Percentiles rank a stretch among this genome's conserved stretches.
Conservation (phyloP, 495 filamentous ascomycete genomes). For the Penicillium dipodomyicola region DNA sequence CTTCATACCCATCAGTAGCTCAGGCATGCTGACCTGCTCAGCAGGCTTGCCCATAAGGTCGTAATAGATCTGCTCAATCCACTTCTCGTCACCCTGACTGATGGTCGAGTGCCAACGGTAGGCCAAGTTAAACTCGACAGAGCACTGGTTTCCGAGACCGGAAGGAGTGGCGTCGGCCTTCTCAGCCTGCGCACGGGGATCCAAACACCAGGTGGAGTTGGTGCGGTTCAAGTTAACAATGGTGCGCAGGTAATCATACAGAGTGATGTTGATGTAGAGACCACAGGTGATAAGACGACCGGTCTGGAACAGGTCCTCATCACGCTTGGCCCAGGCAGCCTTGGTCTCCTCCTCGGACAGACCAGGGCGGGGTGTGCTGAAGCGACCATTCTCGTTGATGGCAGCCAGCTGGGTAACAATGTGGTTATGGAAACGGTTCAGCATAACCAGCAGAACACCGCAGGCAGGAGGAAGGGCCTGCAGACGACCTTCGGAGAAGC, state of each 20-base stretch:
- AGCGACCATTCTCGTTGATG: slow-evolving; percentile 72
- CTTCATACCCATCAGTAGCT: slow-evolving; percentile 53
- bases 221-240: slow-evolving; percentile 79
- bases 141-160: slow-evolving; percentile 69
- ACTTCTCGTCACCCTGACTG: slow-evolving; percentile 61
- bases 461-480: slow-evolving; percentile 57
- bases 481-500: slow-evolving; percentile 55
- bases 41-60: slow-evolving; percentile 56
- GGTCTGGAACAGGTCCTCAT: slow-evolving; percentile 83
- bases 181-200: slow-evolving; percentile 47
- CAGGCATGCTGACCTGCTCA: slow-evolving; percentile 47
- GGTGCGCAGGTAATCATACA: slow-evolving; percentile 80
- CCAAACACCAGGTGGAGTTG: slow-evolving; percentile 74
- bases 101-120: slow-evolving; percentile 71
- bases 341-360: slow-evolving; percentile 49
- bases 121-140: slow-evolving; percentile 69
- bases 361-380: slow-evolving; percentile 54
- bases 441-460: slow-evolving; percentile 56
- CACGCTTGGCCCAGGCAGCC: slow-evolving; percentile 68
- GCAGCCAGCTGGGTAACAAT: slow-evolving; percentile 64
- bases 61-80: slow-evolving; percentile 59
- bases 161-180: slow-evolving; percentile 57
- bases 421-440: slow-evolving; percentile 74
- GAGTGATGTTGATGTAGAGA: slow-evolving; percentile 79
- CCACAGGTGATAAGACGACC: slow-evolving; percentile 75